Percentiles rank a stretch among this genome's conserved stretches.
These are phyloP conservation scores for Lanmaoa pseudosensibilis DNA, from an alignment of 768 basidiomycete species.

Conservation along the genomic window DNA sequence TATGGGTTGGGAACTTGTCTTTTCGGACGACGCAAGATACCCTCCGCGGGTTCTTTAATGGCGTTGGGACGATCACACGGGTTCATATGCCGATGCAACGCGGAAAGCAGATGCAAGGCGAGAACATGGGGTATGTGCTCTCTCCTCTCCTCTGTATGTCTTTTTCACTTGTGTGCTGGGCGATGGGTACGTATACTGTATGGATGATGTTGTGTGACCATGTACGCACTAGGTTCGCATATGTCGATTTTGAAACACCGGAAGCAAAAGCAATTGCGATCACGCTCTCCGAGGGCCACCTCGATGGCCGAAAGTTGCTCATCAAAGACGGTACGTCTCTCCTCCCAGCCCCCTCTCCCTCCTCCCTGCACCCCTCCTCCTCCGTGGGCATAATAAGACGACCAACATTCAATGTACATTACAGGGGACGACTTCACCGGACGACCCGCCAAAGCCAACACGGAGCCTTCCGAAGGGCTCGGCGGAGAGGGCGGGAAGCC, in stretches of 20 bases:
- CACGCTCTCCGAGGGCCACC: constrained; percentile 71
- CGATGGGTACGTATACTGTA: background rate
- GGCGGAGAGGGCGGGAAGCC: constrained; percentile 23
- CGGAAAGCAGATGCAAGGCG: constrained; percentile 50
- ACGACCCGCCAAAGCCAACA: constrained; percentile 50
- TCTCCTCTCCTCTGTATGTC: background rate
- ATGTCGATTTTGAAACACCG: constrained; percentile 85
- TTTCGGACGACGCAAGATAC: constrained; percentile 83
- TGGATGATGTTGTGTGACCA: constrained; percentile 8
- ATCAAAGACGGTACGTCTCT: constrained; percentile 81
- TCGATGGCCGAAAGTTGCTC: constrained; percentile 84
- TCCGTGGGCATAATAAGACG: background rate
- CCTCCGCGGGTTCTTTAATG: constrained; percentile 70
- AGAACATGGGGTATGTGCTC: constrained; percentile 75
- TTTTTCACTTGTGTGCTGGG: background rate
- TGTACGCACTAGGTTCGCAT: constrained; percentile 71
- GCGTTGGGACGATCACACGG: constrained; percentile 71
- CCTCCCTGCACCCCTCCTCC: background rate
- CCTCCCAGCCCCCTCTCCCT: background rate
- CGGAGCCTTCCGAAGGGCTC: constrained; percentile 32
- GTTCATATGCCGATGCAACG: constrained; percentile 85
- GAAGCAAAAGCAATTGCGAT: constrained; percentile 79
- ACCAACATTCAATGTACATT: background rate
- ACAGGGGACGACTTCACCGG: constrained; percentile 75
- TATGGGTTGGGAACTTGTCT: constrained; percentile 95